Base-by-base conservation (phyloP, 139 green algal species). In the Zygnema circumcarinatum region DNA sequence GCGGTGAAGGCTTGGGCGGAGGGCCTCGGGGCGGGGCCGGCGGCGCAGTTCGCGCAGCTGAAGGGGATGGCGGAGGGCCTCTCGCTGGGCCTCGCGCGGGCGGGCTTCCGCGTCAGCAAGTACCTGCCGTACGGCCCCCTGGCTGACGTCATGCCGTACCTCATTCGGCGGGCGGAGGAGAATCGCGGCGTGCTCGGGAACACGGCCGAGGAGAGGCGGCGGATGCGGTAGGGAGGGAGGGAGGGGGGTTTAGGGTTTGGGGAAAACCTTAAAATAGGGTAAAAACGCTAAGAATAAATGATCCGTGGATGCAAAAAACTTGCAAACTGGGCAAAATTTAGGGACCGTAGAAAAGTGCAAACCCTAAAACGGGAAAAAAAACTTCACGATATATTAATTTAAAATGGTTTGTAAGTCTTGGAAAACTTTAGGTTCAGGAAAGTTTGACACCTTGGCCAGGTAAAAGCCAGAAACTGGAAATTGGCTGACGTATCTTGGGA, bases 1-100 rank as follows among this genome's bases (percentile, higher is more conserved):
- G 83, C 38, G 32, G 0, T 38, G 33, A 42, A 42, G 29, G 83
- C 75, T 73, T 36, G 21, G 25, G 74, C 54, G 25, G 31, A 2
- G 41, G 75, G 74, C 25, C 31, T 88, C 39, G 36, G 32, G 3
- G 25, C 16, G 22, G 83, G 87, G 20, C 47, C 81, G 29, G 39
- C 67, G 25, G 1, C 87, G 80, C 85, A 90, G 22, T 90, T 90
- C 88, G 85, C 85, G 1, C 85, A 90, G 42, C 80, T 90, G 79
- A 90, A 90, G 20, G 85, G 85, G 22, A 90, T 90, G 85, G 85
- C 85, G 36, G 85, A 90, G 16, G 80, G 85, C 33, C 81, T 90
- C 20, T 90, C 85, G 2, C 54, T 90, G 3, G n/a, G 22, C 0
- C 81, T 90, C 22, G 79, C 76, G 7, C 76, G 11, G 7, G 3